Evolutionary conservation across 495 filamentous ascomycete genomes (phyloP), one percentile per base, ranked within the genome.

Genomic region (Penicillium macrosclerotiorum): DNA sequence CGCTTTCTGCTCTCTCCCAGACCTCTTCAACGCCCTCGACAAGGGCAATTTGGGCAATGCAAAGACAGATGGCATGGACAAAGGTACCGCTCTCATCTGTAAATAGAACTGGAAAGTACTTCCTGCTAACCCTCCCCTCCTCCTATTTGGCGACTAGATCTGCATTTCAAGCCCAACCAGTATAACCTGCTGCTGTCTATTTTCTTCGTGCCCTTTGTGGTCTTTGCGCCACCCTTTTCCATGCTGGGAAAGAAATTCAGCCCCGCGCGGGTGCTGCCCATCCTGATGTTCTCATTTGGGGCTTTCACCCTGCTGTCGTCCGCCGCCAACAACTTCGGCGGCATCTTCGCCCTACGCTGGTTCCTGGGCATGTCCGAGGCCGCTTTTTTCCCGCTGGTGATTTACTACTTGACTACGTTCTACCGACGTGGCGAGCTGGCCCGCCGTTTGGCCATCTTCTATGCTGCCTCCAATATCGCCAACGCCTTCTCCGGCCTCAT

Each of bases 351-450:
- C 11, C 45, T 72, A 8, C 52, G 67, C 41, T 69, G 54, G 64
- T 82, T 51, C 66, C 26, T 85, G 77, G 77, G 86, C 16, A 85
- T 86, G 71, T 69, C 78, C 1, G 86, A 90, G 55, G 75, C 75
- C 14, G 84, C 77, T 3, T 89, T 90, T 64, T 88, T 85, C 49
- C 85, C 86, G 3, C 59, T 84, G 40, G 84, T 80, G 17, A 78
- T 76, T 40, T 78, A 76, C 45, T 77, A 78, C 40, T 62, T 67
- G 27, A 76, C 74, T n/a, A 72, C 69, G 13, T 89, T 90, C 60
- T 89, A 89, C 47, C 78, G 81, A 9, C 78, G 86, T 27, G 80
- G 80, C n/a, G 85, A 89, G 55, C 73, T 90, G 8, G 86, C 84
- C n/a, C 69, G 84, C 3, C 82, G 86, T 5, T 71, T 90, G 3